Conservation (phyloP, 768 basidiomycete species). For the Nidularia sp. region DNA sequence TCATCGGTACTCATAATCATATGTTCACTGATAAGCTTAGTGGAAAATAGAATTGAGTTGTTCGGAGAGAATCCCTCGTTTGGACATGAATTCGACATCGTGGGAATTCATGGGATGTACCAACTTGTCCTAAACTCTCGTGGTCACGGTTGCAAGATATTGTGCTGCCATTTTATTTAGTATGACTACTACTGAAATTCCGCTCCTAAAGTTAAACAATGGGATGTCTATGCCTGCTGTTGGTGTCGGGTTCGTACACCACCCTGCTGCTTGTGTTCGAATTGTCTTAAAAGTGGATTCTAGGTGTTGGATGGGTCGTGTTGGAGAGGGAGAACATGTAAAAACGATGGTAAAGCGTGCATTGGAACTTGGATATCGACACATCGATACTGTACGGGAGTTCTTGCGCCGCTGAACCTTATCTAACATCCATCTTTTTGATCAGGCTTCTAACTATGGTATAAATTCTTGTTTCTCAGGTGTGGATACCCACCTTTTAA, state of each 20-base stretch:
- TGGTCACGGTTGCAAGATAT: too few species aligned
- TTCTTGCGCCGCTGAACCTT: not conserved
- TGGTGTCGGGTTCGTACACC: conserved; percentile 21
- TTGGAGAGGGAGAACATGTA: conserved; percentile 33
- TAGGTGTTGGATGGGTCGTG: conserved; percentile 34
- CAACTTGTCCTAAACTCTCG: too few species aligned
- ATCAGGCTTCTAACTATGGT: conserved; percentile 11
- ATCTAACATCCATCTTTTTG: too few species aligned
- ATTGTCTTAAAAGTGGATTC: not conserved
- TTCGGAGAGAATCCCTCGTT: too few species aligned
- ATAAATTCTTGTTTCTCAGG: conserved; percentile 16
- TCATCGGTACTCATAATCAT: too few species aligned
- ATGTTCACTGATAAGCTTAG: too few species aligned
- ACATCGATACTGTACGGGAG: conserved; percentile 34
- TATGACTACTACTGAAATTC: not conserved
- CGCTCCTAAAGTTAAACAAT: conserved; percentile 20
- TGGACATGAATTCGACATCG: too few species aligned
- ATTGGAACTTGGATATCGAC: conserved; percentile 36
- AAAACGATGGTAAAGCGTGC: conserved; percentile 28
- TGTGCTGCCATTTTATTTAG: too few species aligned
- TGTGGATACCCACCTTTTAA: too few species aligned
- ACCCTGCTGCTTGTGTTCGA: not conserved
- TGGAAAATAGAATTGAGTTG: too few species aligned
- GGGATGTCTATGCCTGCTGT: conserved; percentile 23
- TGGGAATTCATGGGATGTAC: too few species aligned